Conservation (phyloP, 495 filamentous ascomycete species). For the Darksidea phi region DNA sequence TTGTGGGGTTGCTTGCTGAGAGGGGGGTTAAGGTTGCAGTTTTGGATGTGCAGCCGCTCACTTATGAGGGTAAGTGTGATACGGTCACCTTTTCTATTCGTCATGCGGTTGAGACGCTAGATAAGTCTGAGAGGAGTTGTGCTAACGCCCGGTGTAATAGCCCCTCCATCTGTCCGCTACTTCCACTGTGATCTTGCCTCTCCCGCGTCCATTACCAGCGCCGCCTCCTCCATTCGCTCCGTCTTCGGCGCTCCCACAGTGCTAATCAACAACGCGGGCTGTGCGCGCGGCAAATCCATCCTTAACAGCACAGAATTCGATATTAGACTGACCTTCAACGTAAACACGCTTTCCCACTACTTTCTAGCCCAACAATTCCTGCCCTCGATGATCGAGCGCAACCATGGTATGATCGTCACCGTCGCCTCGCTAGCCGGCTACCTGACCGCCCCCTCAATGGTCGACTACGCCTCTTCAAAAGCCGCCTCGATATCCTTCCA, state of each 20-base stretch:
- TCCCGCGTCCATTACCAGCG: slow-evolving; percentile 16
- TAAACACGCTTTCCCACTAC: slow-evolving; percentile 71
- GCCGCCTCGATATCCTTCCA: slow-evolving; percentile 67
- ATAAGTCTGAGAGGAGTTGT: background rate
- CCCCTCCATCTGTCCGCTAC: slow-evolving; percentile 33
- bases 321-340: slow-evolving; percentile 65
- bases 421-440: slow-evolving; percentile 64
- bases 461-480: slow-evolving; percentile 68
- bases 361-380: slow-evolving; percentile 65
- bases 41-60: slow-evolving; percentile 65
- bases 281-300: slow-evolving; percentile 60
- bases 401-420: slow-evolving; percentile 76
- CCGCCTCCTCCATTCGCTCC: slow-evolving; percentile 9
- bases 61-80: slow-evolving; percentile 53
- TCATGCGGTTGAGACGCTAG: background rate
- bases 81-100: background rate
- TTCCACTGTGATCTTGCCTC: slow-evolving; percentile 35
- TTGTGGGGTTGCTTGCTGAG: slow-evolving; percentile 61
- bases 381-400: slow-evolving; percentile 57
- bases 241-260: slow-evolving; percentile 62
- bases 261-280: slow-evolving; percentile 75
- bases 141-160: slow-evolving; percentile 12
- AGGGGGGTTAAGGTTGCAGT: slow-evolving; percentile 62
- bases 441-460: slow-evolving; percentile 61
- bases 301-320: slow-evolving; percentile 56